These are phyloP conservation scores for Houttuynia cordata DNA, from an alignment of 164 flowering plant species.

Conservation along the genomic window DNA sequence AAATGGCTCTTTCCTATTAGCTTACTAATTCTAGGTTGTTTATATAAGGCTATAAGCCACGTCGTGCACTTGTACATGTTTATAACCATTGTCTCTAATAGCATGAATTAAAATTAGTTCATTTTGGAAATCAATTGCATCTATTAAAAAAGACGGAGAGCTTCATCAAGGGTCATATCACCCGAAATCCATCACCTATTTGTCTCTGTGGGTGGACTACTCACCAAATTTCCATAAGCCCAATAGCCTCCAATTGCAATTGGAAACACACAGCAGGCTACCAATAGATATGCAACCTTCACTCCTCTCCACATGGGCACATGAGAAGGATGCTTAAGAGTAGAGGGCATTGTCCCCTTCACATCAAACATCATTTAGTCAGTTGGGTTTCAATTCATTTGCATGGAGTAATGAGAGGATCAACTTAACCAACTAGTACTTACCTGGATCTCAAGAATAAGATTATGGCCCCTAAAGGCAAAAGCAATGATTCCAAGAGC, in stretches of 20 bases:
- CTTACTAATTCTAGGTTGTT: too few relatives aligned
- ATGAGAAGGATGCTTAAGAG: slow-evolving; percentile 41
- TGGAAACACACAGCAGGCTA: slow-evolving; percentile 63
- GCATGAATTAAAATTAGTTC: too few relatives aligned
- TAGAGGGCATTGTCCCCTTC: slow-evolving; percentile 78
- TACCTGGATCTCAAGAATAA: slow-evolving; percentile 72
- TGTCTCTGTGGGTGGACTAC: neutral
- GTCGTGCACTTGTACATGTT: too few relatives aligned
- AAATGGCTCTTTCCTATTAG: too few relatives aligned
- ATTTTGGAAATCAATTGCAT: too few relatives aligned
- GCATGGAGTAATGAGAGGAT: neutral
- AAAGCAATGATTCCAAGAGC: slow-evolving; percentile 67
- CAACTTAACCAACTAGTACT: neutral
- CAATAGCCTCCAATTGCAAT: slow-evolving; percentile 69
- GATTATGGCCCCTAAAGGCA: slow-evolving; percentile 83
- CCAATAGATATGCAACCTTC: slow-evolving; percentile 34
- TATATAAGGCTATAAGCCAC: too few relatives aligned
- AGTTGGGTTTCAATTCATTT: too few relatives aligned
- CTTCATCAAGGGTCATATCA: too few relatives aligned
- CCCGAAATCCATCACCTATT: too few relatives aligned
- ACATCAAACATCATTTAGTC: neutral
- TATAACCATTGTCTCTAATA: too few relatives aligned
- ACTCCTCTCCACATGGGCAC: slow-evolving; percentile 81
- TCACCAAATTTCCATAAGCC: slow-evolving; percentile 65
- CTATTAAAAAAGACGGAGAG: too few relatives aligned